Evolutionary conservation across 2,329 filamentous ascomycete species (phyloP).

Genomic region (Penicillium sp.): DNA sequence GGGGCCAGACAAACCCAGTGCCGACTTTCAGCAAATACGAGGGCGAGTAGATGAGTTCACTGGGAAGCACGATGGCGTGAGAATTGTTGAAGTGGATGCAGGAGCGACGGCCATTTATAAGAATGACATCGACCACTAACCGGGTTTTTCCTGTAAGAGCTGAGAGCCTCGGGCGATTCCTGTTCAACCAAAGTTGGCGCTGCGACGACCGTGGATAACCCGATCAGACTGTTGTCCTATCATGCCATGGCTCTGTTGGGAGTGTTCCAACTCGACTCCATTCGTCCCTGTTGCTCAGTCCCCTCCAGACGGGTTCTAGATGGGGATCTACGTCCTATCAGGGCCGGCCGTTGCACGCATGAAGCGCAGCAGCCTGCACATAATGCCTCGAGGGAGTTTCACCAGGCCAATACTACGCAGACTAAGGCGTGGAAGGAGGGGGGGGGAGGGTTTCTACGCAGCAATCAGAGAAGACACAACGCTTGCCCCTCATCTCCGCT

Average conservation of each 20-base stretch:
- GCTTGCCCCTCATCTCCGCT: constrained; percentile 7
- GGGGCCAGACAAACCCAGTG: constrained; percentile 2
- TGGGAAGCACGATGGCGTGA: constrained; percentile 18
- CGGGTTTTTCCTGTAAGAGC: background rate
- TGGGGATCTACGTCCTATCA: constrained; percentile 6
- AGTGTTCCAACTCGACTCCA: background rate
- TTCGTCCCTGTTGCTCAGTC: background rate
- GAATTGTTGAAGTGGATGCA: background rate
- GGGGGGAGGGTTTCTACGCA: background rate
- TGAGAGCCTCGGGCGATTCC: constrained; percentile 2
- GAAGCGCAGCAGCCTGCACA: background rate
- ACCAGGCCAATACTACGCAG: background rate
- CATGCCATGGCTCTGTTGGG: background rate
- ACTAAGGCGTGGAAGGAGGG: background rate
- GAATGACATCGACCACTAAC: constrained; percentile 3
- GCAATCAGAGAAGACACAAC: constrained; percentile 11
- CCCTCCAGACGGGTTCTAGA: constrained; percentile 1
- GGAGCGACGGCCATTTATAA: constrained; percentile 15
- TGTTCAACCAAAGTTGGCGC: constrained; percentile 1
- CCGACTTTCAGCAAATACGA: constrained; percentile 17
- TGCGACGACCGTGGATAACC: constrained; percentile 5
- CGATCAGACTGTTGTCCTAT: background rate
- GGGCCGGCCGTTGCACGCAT: background rate
- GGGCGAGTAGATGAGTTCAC: constrained; percentile 14
- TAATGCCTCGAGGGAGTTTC: constrained; percentile 3